phyloP scores from a whole-genome alignment of 2,329 filamentous ascomycete genomes.

The Colletotrichum theobromicola region DNA sequence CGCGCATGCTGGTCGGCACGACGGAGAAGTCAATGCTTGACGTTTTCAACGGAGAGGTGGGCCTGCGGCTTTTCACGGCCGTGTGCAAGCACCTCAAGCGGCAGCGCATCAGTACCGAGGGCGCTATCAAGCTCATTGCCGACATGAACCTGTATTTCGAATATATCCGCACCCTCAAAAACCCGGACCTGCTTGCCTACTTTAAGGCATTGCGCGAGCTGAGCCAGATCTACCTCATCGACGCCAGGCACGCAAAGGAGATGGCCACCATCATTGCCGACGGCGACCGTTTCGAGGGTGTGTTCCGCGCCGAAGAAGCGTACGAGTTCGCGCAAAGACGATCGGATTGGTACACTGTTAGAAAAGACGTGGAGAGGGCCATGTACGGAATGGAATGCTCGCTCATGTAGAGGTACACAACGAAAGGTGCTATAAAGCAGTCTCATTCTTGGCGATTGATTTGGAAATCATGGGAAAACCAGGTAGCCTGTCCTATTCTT shows the following conservation, averaged over 20 bases:
- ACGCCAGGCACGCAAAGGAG: conserved; percentile 85
- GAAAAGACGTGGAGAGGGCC: conserved; percentile 86
- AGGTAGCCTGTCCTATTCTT: not conserved
- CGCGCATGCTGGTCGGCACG: conserved; percentile 89
- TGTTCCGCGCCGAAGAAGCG: conserved; percentile 95
- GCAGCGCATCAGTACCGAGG: conserved; percentile 87
- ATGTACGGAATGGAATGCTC: conserved; percentile 95
- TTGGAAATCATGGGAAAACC: not conserved
- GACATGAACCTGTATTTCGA: conserved; percentile 95
- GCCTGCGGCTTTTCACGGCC: conserved; percentile 86
- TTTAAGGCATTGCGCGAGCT: conserved; percentile 92
- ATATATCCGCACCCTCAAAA: conserved; percentile 82
- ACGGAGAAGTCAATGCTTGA: conserved; percentile 98
- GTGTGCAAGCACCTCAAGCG: conserved; percentile 98
- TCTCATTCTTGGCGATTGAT: not conserved
- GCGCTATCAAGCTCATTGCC: conserved; percentile 90
- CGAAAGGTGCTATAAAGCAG: not conserved
- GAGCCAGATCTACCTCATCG: conserved; percentile 94
- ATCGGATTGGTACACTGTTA: conserved; percentile 94
- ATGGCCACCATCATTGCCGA: conserved; percentile 96
- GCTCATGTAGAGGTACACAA: conserved; percentile 69
- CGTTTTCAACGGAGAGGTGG: conserved; percentile 98
- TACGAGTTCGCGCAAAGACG: conserved; percentile 95
- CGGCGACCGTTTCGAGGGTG: conserved; percentile 84
- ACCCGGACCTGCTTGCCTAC: conserved; percentile 84